Percentiles rank a stretch among this genome's conserved stretches.
Evolutionary conservation across 345 rosid genomes (phyloP).

Genomic region (Turritis glabra): DNA sequence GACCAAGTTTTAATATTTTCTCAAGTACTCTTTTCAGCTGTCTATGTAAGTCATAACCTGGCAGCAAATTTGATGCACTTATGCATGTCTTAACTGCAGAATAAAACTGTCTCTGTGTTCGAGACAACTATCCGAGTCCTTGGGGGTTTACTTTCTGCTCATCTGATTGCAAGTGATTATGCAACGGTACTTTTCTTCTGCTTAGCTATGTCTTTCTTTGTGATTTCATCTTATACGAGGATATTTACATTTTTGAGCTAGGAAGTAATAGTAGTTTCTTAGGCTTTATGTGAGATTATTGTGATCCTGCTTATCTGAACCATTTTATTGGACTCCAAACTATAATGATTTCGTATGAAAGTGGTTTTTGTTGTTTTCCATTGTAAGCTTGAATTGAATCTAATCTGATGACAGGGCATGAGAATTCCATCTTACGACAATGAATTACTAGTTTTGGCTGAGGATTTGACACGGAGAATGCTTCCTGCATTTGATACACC

Average conservation of each 20-base stretch:
- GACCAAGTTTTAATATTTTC: neutral
- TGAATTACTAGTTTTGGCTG: constrained; percentile 77
- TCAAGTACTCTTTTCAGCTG: neutral
- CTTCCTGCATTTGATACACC: constrained; percentile 99
- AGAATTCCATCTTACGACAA: constrained; percentile 75
- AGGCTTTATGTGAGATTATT: neutral
- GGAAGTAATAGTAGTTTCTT: neutral
- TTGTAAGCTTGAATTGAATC: neutral
- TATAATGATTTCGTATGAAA: neutral
- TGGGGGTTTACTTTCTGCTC: constrained; percentile 99
- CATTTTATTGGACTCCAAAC: neutral
- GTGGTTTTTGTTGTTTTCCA: neutral
- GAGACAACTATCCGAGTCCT: constrained; percentile 91
- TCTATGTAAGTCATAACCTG: neutral
- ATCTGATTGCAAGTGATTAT: constrained; percentile 94
- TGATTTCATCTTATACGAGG: neutral
- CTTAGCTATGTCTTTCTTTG: constrained; percentile 7
- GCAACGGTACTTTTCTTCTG: constrained; percentile 63
- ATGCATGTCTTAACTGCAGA: constrained; percentile 51
- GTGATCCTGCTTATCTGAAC: neutral
- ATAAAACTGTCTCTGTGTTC: constrained; percentile 92
- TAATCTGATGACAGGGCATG: constrained; percentile 68
- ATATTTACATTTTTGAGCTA: constrained; percentile 5
- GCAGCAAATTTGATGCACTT: neutral
- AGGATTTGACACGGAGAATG: constrained; percentile 80